Evolutionary conservation across 257 asterid genomes (phyloP), one percentile per base, ranked within the genome.

Genomic region (Salvia hispanica): DNA sequence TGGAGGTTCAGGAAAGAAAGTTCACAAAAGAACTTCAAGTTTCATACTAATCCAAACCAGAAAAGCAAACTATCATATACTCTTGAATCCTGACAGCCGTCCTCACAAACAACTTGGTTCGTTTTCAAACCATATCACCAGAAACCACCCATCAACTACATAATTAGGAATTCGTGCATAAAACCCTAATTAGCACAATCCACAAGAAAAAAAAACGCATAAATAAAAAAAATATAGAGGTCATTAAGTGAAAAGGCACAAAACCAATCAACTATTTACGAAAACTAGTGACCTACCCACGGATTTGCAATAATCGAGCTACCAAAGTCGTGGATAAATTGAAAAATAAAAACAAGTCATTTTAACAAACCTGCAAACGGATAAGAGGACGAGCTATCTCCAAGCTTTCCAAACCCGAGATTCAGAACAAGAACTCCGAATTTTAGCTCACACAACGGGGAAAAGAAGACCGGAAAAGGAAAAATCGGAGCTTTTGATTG

Each of bases 401-500:
- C 55, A 51, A 52, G 52, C 21, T 64, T 39, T 51, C 16, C 42
- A 31, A 64, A 64, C 36, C 42, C 36, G 39, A 50, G 60, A 37
- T 25, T 16, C 57, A 16, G 42, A 7, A 46, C 18, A 47, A 50
- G 58, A 46, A 7, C 66, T 73, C 13, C 56, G 61, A 58, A 62
- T 52, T 70, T 58, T 54, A 9, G 40, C 42, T 37, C 8, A 74
- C 43, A 8, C 8, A 6, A 8, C 33, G 28, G 64, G 43, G 33
- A 36, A 51, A 39, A 40, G n/a, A 47, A 58, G 64, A 44, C 14
- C n/a, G 52, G n/a, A 1, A 58, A 36, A 39, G 2, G 64, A 65
- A 47, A 70, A 21, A 56, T 62, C 72, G 71, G 80, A 77, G 80
- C 73, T 64, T 47, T 43, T 0, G 15, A 40, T 76, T 50, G 13